Conservation (phyloP, 1,284 basidiomycete species). For the Trametes polyzona region DNA sequence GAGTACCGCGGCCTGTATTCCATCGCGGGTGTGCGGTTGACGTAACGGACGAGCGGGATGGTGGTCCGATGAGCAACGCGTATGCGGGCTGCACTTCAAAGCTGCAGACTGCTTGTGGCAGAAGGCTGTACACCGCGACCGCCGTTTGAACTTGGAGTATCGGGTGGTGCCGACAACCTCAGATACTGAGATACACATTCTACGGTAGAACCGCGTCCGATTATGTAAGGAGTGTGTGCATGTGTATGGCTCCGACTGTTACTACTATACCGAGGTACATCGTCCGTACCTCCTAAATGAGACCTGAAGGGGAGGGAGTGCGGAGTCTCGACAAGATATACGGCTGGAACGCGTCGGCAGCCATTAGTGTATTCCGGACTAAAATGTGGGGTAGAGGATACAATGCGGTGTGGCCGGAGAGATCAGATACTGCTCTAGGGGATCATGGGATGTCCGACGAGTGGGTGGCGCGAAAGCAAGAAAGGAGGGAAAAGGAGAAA, state of each 20-base stretch:
- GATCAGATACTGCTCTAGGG: constrained; percentile 19
- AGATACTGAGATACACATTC: neutral
- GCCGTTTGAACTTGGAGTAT: no score
- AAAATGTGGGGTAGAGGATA: constrained; percentile 27
- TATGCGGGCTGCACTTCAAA: no score
- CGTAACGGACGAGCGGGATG: neutral
- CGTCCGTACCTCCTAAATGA: neutral
- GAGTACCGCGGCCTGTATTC: constrained; percentile 67
- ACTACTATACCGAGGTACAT: neutral
- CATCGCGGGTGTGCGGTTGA: constrained; percentile 42
- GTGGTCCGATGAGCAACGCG: no score
- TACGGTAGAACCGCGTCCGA: neutral
- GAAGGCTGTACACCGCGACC: no score
- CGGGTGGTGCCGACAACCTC: neutral
- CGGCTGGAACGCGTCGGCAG: neutral
- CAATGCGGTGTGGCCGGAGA: constrained; percentile 25
- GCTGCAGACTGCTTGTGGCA: no score
- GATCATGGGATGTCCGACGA: constrained; percentile 20
- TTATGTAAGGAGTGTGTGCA: constrained; percentile 23
- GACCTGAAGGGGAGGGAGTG: neutral
- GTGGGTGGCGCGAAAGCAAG: constrained; percentile 28
- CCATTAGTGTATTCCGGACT: constrained; percentile 25
- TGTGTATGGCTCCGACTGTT: constrained; percentile 14
- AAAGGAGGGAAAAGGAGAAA: no score
- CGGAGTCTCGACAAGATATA: neutral